Conservation (phyloP, 1,139 yeast genomes). For the Nakaseomyces kungkrabaensis region DNA sequence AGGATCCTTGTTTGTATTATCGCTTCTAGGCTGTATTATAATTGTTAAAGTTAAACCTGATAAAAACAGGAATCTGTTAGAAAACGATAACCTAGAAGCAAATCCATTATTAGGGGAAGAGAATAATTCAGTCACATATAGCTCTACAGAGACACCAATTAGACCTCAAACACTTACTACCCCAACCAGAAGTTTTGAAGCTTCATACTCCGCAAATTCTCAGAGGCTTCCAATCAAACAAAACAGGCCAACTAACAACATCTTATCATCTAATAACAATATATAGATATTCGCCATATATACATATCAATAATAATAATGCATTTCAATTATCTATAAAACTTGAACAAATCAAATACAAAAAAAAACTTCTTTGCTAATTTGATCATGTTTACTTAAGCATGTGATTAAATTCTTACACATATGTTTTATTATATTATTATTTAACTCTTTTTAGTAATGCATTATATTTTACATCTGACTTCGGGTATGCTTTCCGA, state of each 20-base stretch:
- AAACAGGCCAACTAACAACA: background rate
- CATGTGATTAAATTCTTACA: too few species aligned
- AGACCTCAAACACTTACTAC: background rate
- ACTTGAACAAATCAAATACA: too few species aligned
- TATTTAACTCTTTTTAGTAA: too few species aligned
- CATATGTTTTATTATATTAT: too few species aligned
- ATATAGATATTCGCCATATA: background rate
- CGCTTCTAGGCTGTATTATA: constrained; percentile 30
- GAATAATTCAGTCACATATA: background rate
- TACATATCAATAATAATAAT: background rate
- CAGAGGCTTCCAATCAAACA: constrained; percentile 5
- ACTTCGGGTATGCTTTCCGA: too few species aligned
- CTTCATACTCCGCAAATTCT: constrained; percentile 12
- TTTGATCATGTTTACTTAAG: too few species aligned
- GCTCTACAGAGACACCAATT: background rate
- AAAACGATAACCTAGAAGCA: background rate
- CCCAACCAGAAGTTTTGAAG: constrained; percentile 2
- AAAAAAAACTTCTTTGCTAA: too few species aligned
- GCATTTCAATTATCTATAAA: too few species aligned
- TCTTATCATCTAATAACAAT: background rate
- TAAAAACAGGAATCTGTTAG: background rate
- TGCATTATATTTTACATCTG: too few species aligned
- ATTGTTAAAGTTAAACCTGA: constrained; percentile 1
- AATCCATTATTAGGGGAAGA: background rate
- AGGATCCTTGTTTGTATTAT: constrained; percentile 35